Evolutionary conservation across 805 yeast genomes (phyloP).

Genomic region (Wickerhamiella brachini): DNA sequence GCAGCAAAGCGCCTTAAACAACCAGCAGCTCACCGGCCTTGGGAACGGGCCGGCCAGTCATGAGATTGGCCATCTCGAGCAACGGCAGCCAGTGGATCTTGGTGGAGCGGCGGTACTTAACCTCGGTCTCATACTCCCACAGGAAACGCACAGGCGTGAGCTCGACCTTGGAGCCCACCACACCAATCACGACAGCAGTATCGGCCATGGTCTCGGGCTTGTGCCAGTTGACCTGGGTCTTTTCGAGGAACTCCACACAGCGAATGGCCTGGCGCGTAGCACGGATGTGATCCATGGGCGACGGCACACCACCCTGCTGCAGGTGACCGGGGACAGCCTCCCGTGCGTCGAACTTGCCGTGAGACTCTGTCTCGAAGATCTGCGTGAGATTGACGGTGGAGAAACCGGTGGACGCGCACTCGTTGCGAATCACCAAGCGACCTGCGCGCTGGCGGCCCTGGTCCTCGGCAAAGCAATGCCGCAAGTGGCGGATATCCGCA

Average conservation of each 20-base stretch:
- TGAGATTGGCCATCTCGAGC: constrained; percentile 67
- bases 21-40: not conserved
- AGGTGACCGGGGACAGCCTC: constrained; percentile 97
- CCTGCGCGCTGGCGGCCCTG: constrained; percentile 75
- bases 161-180: constrained; percentile 58
- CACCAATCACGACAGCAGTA: constrained; percentile 60
- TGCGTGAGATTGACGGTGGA: constrained; percentile 72
- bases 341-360: constrained; percentile 71
- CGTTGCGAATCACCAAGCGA: constrained; percentile 70
- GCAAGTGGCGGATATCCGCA: constrained; percentile 59
- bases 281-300: constrained; percentile 83
- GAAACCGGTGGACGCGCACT: constrained; percentile 68
- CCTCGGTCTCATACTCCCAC: constrained; percentile 78
- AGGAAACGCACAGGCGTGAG: constrained; percentile 63
- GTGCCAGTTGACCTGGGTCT: constrained; percentile 15
- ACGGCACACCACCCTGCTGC: constrained; percentile 93
- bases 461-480: constrained; percentile 55
- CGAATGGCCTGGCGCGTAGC: constrained; percentile 84
- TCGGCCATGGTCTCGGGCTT: constrained; percentile 5
- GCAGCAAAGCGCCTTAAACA: not conserved
- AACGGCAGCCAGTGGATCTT: constrained; percentile 66
- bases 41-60: constrained; percentile 35
- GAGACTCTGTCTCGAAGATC: constrained; percentile 66
- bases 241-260: constrained; percentile 78
- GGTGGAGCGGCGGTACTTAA: constrained; percentile 75